Base-by-base conservation (phyloP, 179 eudicot genomes). In the Carnegiea gigantea region DNA sequence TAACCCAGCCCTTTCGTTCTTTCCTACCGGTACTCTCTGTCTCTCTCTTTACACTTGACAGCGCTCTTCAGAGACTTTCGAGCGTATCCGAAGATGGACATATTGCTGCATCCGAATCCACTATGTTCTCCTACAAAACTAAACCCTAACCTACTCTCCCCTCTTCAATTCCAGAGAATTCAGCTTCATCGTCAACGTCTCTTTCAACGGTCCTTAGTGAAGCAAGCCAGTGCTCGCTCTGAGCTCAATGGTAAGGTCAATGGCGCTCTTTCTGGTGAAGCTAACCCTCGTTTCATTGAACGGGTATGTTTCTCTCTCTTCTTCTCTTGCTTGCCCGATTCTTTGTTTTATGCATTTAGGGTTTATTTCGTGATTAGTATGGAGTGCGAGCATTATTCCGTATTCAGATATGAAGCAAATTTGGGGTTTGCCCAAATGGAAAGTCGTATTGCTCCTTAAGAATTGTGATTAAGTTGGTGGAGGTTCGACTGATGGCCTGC, bases 221-320 rank as follows among this genome's bases (percentile, higher is more conserved):
- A 82, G 78, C 81, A 72, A 78, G 54, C 68, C 72, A 84, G 87
- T 84, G 88, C 87, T 86, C 85, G 87, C 6, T 90, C 93, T 33
- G 90, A 95, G 82, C 83, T 90, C 60, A 91, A 92, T 46, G 88
- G 84, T 24, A 93, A 92, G 86, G 78, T 87, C 15, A 93, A 95
- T 88, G 92, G 92, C 17, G 92, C 86, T 49, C 91, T 95, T 43
- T 90, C 93, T 30, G 86, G 88, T 43, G 97, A 95, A 30, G 75
- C 88, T 3, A 98, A 95, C 92, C 90, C 98, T 80, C 92, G 91
- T 81, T 88, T 88, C 77, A 76, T 88, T 36, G 97, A 95, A 84
- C 87, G 98, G 85, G 98, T 95, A 91, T 71, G 80, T 57, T 59
- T 72, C 11, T 23, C 40, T 64, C 23, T 75, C 15, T 21, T 51